These are phyloP conservation scores for Aureobasidium musti DNA, from an alignment of 2,329 filamentous ascomycete genomes.

Conservation along the genomic window DNA sequence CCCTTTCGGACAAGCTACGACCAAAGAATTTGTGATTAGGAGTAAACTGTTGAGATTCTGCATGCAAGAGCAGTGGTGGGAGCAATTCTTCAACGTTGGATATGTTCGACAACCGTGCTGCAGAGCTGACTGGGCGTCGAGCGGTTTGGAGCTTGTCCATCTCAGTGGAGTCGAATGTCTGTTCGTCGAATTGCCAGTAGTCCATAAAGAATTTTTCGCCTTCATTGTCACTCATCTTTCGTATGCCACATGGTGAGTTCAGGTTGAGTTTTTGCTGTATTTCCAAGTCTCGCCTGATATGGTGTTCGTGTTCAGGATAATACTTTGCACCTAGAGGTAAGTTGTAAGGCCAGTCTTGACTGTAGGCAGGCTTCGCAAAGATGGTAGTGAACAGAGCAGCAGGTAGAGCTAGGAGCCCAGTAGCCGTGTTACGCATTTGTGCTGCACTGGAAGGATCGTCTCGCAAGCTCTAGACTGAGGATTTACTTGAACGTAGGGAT, in stretches of 20 bases:
- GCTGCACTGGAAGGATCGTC: background rate
- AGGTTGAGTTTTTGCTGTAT: slow-evolving; percentile 44
- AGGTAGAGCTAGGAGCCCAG: background rate
- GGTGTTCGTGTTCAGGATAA: slow-evolving; percentile 51
- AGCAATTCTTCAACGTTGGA: slow-evolving; percentile 41
- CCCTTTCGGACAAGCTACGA: slow-evolving; percentile 52
- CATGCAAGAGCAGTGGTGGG: slow-evolving; percentile 57
- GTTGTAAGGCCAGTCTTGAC: slow-evolving; percentile 51
- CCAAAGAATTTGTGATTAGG: slow-evolving; percentile 32
- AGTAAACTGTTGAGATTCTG: slow-evolving; percentile 32
- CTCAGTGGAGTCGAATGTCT: background rate
- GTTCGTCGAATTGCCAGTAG: slow-evolving; percentile 58
- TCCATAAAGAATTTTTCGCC: slow-evolving; percentile 73
- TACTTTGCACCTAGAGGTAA: slow-evolving; percentile 51
- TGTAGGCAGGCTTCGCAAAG: slow-evolving; percentile 33
- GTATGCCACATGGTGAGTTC: slow-evolving; percentile 60
- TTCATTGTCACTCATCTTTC: slow-evolving; percentile 70
- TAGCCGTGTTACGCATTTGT: background rate
- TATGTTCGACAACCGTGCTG: slow-evolving; percentile 18
- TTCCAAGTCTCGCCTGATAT: slow-evolving; percentile 47
- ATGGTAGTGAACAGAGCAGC: background rate
- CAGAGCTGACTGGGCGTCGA: slow-evolving; percentile 21
- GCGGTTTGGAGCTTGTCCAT: background rate
- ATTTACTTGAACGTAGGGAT: background rate
- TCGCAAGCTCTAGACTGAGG: background rate